These are phyloP conservation scores for Metarhizium robertsii DNA, from an alignment of 2,329 filamentous ascomycete species.

Conservation along the genomic window DNA sequence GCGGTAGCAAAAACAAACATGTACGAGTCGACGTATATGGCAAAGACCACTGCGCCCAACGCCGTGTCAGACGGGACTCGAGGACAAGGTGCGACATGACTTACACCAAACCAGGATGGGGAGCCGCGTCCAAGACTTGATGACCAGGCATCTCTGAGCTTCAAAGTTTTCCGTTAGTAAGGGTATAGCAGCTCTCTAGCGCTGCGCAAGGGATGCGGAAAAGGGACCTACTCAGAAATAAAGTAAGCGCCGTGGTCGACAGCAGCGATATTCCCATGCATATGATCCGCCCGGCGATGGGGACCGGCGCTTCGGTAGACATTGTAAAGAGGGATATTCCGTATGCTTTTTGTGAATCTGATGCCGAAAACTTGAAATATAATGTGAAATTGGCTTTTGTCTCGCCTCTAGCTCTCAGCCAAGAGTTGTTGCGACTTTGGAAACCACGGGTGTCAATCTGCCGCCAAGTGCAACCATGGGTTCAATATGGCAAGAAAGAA, in stretches of 20 bases:
- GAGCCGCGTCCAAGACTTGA: constrained; percentile 30
- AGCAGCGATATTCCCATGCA: constrained; percentile 15
- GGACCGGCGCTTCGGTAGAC: background rate
- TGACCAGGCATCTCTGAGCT: constrained; percentile 25
- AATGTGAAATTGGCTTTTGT: too few species aligned
- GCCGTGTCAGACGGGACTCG: background rate
- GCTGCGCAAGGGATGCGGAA: background rate
- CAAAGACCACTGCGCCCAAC: constrained; percentile 40
- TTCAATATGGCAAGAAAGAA: too few species aligned
- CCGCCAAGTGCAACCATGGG: too few species aligned
- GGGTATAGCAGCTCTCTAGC: background rate
- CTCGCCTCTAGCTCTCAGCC: too few species aligned
- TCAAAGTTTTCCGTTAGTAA: too few species aligned
- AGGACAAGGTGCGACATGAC: constrained; percentile 9
- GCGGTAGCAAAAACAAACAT: constrained; percentile 49
- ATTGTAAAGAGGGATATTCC: background rate
- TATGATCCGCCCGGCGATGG: background rate
- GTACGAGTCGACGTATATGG: constrained; percentile 51
- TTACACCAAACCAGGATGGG: constrained; percentile 34
- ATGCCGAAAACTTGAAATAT: too few species aligned
- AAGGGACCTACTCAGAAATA: constrained; percentile 25
- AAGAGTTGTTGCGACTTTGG: too few species aligned
- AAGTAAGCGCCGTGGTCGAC: constrained; percentile 25
- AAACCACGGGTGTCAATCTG: too few species aligned
- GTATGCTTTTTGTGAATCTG: too few species aligned